These are phyloP conservation scores for Aphanomyces invadans DNA, from an alignment of 352 stramenopile genomes.

Conservation along the genomic window DNA sequence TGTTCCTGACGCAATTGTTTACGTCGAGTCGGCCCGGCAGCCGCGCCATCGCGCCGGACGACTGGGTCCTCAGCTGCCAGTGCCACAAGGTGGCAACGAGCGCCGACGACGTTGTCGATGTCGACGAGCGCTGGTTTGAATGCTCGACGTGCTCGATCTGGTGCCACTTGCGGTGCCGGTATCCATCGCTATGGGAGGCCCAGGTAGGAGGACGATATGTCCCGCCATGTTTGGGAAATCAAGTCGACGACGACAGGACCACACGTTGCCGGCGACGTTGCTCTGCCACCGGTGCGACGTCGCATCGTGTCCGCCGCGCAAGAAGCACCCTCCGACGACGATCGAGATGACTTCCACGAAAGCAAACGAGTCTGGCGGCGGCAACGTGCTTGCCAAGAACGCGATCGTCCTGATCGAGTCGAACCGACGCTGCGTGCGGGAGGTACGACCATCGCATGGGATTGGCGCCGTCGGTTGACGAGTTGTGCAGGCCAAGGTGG, in stretches of 20 bases:
- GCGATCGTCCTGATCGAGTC: conserved; percentile 4
- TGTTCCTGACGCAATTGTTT: conserved; percentile 67
- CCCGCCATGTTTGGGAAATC: not conserved
- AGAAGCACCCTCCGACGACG: conserved; percentile 28
- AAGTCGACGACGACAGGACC: conserved; percentile 23
- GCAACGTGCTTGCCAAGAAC: not conserved
- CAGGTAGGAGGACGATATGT: conserved; percentile 14
- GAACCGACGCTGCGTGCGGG: conserved; percentile 20
- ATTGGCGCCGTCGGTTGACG: too few relatives aligned
- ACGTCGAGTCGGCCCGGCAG: conserved; percentile 30
- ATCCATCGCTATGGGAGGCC: conserved; percentile 34
- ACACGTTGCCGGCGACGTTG: conserved; percentile 41
- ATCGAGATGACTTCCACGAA: conserved; percentile 25
- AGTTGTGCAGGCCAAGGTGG: conserved; percentile 62
- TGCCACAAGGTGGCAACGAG: conserved; percentile 64
- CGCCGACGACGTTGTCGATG: conserved; percentile 28
- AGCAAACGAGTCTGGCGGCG: not conserved
- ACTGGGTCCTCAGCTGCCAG: conserved; percentile 68
- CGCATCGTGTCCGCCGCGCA: conserved; percentile 24
- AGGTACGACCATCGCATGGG: too few relatives aligned
- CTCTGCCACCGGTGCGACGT: conserved; percentile 43
- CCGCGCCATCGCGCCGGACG: conserved; percentile 39
- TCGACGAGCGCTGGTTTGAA: conserved; percentile 72
- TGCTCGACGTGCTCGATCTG: conserved; percentile 73
- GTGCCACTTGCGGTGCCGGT: conserved; percentile 58